phyloP scores from a whole-genome alignment of 2,329 filamentous ascomycete species.

The Aspergillus luchuensis region DNA sequence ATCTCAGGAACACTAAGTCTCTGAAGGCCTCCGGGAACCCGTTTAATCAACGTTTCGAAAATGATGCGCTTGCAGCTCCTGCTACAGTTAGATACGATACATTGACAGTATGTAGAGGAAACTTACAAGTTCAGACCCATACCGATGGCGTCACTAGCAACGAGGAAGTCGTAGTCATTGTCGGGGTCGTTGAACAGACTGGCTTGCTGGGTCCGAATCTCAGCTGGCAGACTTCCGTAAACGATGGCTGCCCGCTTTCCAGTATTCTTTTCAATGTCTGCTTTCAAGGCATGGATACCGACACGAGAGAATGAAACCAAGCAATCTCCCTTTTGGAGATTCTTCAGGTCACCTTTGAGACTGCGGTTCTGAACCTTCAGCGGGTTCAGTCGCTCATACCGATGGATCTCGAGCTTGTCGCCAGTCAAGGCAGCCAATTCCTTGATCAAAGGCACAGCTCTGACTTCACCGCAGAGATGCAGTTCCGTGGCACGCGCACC shows the following conservation, averaged over 20 bases:
- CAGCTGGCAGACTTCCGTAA: slow-evolving; percentile 87
- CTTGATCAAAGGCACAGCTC: slow-evolving; percentile 76
- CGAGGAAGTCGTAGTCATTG: slow-evolving; percentile 93
- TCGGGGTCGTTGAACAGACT: slow-evolving; percentile 90
- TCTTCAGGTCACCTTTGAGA: slow-evolving; percentile 63
- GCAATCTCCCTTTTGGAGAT: slow-evolving; percentile 84
- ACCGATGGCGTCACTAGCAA: slow-evolving; percentile 92
- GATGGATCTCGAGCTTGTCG: slow-evolving; percentile 78
- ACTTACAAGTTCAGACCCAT: slow-evolving; percentile 90
- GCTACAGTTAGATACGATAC: slow-evolving; percentile 19
- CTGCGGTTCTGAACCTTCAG: slow-evolving; percentile 67
- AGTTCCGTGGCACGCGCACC: slow-evolving; percentile 86
- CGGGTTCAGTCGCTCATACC: slow-evolving; percentile 80
- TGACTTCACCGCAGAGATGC: slow-evolving; percentile 88
- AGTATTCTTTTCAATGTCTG: slow-evolving; percentile 72
- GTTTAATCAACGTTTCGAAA: slow-evolving; percentile 77
- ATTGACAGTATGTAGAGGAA: background rate
- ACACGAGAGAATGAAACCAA: slow-evolving; percentile 84
- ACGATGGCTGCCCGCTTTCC: slow-evolving; percentile 85
- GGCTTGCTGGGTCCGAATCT: slow-evolving; percentile 89
- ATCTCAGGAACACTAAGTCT: slow-evolving; percentile 72
- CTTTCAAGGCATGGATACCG: slow-evolving; percentile 77
- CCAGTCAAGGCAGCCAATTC: slow-evolving; percentile 76
- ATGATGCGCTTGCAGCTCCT: slow-evolving; percentile 82
- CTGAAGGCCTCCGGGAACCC: slow-evolving; percentile 60